Evolutionary conservation across 2,329 filamentous ascomycete species (phyloP), one percentile per base, ranked within the genome.

Genomic region (Botryosphaeria dothidea): DNA sequence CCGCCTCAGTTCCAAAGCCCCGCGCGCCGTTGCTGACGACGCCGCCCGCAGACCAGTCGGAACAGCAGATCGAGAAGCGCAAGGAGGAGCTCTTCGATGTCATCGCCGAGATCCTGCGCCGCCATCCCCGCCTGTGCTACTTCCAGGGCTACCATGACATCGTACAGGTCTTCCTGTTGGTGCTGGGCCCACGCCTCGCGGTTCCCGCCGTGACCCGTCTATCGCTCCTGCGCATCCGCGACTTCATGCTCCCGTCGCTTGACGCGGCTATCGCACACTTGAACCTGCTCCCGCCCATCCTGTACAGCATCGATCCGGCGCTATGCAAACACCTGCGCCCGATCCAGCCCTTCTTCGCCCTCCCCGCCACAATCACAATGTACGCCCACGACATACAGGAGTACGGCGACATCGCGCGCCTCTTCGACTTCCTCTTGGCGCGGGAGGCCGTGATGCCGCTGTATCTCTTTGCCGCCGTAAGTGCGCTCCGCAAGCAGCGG

Each of bases 141-240:
- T 99, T 99, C 78, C 95, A 99, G 81, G 95, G 95, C 75, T 99
- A 96, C 77, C 95, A 99, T 78, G 95, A 99, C 80, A 98, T 99
- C 73, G 95, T 92, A 71, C 96, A 99, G 79, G 95, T 99, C 25
- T 85, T 99, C 66, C 86, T 98, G 45, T 85, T 99, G 15, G 93
- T 97, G 11, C 84, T 99, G 3, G 89, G 90, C 0, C 80, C 86
- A 9, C 73, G 83, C 23, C 75, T 83, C 62, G 89, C 91, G 17
- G 82, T 85, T 19, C 77, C 83, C 6, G 87, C 90, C 17, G 87
- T 96, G 34, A 84, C 90, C 34, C 90, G 91, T n/a, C 87, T 99
- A 66, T 97, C 93, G 3, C 84, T 93, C 34, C 85, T 98, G 49
- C 90, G 93, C 62, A 97, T 99, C 74, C 88, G 95, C 67, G 95